Base-by-base conservation (phyloP, 257 asterid species). In the Verbena officinalis region DNA sequence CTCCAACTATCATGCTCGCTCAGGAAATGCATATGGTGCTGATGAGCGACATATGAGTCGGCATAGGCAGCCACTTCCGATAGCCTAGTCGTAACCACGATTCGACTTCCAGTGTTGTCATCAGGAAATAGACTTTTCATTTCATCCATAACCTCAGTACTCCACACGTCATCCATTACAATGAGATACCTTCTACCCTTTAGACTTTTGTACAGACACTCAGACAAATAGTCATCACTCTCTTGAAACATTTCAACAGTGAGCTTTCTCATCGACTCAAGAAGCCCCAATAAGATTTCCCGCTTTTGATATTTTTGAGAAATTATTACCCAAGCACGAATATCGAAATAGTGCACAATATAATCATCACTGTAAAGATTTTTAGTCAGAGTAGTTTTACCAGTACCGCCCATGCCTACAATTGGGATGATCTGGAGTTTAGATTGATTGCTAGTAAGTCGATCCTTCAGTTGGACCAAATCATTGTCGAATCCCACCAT, bases 131-230 rank as follows among this genome's bases (percentile, higher is more conserved):
- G 20, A 3, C 30, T 20, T 20, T 19, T 49, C 13, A 49, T 12
- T 2, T 49, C 31, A 49, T 49, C 31, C 31, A 22, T 17, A 20
- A 12, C 55, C 8, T 19, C 20, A n/a, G 15, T 9, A 20, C 8
- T 10, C 55, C 55, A 49, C 21, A 49, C 55, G 9, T 19, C 55
- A 49, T 49, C 55, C 55, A 49, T 20, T 22, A 49, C 30, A 9
- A 49, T 49, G n/a, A 49, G 31, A 12, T 49, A 49, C 30, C 55
- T 12, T 30, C 23, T 31, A 16, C 62, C 44, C 14, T 31, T 30
- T n/a, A 55, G 31, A 31, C 24, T 55, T 31, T 27, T 55, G 45
- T 55, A 30, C 0, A 55, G 8, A 13, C 21, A 1, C 2, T 31
- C 62, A 0, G 0, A 13, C 17, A 55, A n/a, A 30, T 55, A 19